Base-by-base conservation (phyloP, 495 filamentous ascomycete species). In the Penicillium fimorum region DNA sequence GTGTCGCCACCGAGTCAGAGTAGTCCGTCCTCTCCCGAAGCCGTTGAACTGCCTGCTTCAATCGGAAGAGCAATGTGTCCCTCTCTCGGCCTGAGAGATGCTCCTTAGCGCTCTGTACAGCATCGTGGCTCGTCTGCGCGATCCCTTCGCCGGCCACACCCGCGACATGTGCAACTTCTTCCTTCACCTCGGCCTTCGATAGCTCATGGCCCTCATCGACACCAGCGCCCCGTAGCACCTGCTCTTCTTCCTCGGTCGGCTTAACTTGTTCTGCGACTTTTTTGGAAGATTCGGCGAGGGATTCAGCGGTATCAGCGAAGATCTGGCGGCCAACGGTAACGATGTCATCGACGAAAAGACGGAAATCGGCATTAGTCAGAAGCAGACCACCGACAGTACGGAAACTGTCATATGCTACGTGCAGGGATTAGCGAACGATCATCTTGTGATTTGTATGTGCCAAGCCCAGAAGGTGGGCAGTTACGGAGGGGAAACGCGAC, bases 291-390 rank as follows among this genome's bases (percentile, higher is more conserved):
- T 80, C 76, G 2, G 91, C 90, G 10, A 94, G 64, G 0, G 86
- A 87, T 45, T 89, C 86, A 0, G 90, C 89, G 2, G 93, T 92
- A 60, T 96, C 92, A 54, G 83, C 83, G 64, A 97, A 93, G 25
- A 97, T 85, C 67, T 96, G 88, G 9, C 90, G 84, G 11, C 85
- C 88, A 53, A 97, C 81, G 0, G 85, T 82, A 40, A 84, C 84
- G 29, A 96, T 70, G 63, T 97, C 93, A n/a, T 85, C 81, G 27
- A 96, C 80, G 61, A 97, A 92, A 15, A 90, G 73, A 18, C 92
- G 84, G 69, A 97, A 96, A 62, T 96, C 92, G 3, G 88, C 83
- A 67, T 97, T 97, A 15, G 88, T 91, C 22, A 97, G 74, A 1
- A 96, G 82, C 7, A 97, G 79, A 47, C 83, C 87, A 10, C 90